Evolutionary conservation across 2,329 filamentous ascomycete genomes (phyloP).

Genomic region (Phaeosphaeriaceae sp.): DNA sequence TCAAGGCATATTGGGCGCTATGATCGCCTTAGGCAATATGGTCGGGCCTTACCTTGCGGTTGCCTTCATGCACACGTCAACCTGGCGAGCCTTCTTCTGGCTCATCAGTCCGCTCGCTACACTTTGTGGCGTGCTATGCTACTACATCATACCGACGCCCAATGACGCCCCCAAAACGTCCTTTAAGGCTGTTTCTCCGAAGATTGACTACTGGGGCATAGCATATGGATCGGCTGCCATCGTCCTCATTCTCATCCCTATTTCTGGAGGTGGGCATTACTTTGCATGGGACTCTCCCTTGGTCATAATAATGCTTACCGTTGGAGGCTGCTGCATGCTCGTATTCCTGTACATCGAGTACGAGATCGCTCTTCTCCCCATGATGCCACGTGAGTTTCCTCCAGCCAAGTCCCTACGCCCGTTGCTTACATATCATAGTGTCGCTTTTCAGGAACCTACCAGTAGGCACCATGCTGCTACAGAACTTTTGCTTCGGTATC

Average conservation of each 20-base stretch:
- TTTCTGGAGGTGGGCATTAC: conserved; percentile 67
- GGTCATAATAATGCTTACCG: conserved; percentile 66
- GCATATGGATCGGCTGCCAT: conserved; percentile 63
- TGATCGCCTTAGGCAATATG: conserved; percentile 33
- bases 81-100: conserved; percentile 34
- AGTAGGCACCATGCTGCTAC: conserved; percentile 63
- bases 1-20: conserved; percentile 42
- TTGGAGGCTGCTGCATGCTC: conserved; percentile 57
- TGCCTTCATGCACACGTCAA: conserved; percentile 24
- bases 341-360: conserved; percentile 64
- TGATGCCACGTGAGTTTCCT: conserved; percentile 59
- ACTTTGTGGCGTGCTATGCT: conserved; percentile 17
- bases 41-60: conserved; percentile 36
- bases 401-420: neutral
- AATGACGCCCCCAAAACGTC: conserved; percentile 58
- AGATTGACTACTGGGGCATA: conserved; percentile 68
- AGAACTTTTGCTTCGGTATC: conserved; percentile 68
- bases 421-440: conserved; percentile 40
- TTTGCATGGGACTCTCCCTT: conserved; percentile 65
- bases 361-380: conserved; percentile 64
- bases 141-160: conserved; percentile 42
- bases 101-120: conserved; percentile 25
- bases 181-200: conserved; percentile 57
- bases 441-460: conserved; percentile 63
- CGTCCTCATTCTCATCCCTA: conserved; percentile 68